Base-by-base conservation (phyloP, 2,329 filamentous ascomycete species). In the Akanthomyces lecanii region DNA sequence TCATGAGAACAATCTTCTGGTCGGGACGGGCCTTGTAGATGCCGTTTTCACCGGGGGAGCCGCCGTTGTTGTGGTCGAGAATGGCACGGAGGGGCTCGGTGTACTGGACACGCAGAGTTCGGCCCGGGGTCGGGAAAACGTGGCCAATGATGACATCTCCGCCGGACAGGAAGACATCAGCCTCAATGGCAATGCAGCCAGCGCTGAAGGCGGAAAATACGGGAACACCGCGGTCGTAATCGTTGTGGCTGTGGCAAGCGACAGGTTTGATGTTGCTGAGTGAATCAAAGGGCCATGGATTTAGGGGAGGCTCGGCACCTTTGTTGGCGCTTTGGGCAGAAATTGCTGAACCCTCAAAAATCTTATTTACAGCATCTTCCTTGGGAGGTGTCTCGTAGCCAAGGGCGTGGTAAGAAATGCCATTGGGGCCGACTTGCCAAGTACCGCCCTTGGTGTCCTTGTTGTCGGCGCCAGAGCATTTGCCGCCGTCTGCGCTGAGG, bases 171-270 rank as follows among this genome's bases (percentile, higher is more conserved):
- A 86, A 91, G 25, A 91, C 82, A 69, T 91, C 89, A 2, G 86
- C 87, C 73, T 91, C 89, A 4, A 89, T 79, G 11, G 86, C 82
- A 6, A 84, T 82, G 67, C 85, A 89, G 7, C 86, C 85, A 5
- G 81, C 80, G 8, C 76, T 72, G 1, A 88, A 72, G 25, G 88
- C 89, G 12, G 85, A 84, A 68, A 83, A 87, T 4, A 91, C 77
- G 0, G 88, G 87, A 0, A 83, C 77, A 21, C 78, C 77, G 55
- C 86, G 82, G 85, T 85, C 88, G 72, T 90, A 91, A 71, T 91
- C 88, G 68, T 90, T 90, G 70, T 90, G 87, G 1, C 84, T 88
- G 71, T 89, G 87, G 65, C 85, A 88, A 1, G 78, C 76, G 36
- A 87, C 59, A 5, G 66, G 66, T 42, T 62, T 66, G 51, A 67